Evolutionary conservation across 192 early-diverging fungal species (phyloP), one percentile per base, ranked within the genome.

Genomic region (Martensiomyces pterosporus): DNA sequence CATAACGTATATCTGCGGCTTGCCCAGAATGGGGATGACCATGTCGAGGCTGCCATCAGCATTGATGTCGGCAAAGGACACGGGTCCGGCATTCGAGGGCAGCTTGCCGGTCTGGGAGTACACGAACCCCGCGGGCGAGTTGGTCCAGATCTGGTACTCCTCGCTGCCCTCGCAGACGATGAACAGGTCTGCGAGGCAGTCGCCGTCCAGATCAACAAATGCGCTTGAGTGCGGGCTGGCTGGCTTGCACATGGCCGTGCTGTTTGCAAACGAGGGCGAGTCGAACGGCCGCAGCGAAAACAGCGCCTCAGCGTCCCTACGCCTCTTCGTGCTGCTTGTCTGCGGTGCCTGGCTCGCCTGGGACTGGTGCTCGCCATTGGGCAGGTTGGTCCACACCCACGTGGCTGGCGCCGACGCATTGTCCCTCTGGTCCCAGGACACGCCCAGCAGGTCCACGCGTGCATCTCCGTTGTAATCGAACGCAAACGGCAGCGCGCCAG

Each of bases 61-160:
- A 74, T 93, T 89, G 81, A 97, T 88, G 50, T 97, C 94, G 16
- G 88, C 89, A 77, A 97, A 94, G 3, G 86, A 79, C 24, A 97
- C 76, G 22, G 79, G 85, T 3, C 91, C 94, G 26, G 82, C 64
- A 8, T 75, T 75, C 0, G 60, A 46, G 7, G 89, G 90, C 27
- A 94, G 61, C 22, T 71, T 52, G 3, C 84, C 76, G 5, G 64
- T 59, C 40, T 72, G 62, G n/a, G 75, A 76, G 48, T 87, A 82
- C 24, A 60, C 55, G 55, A 85, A 91, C 4, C 90, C 89, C 10
- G 79, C 54, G 22, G 76, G 68, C 0, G 78, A 63, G 64, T 87
- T 87, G 25, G 69, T 65, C 85, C 92, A 96, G 39, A 94, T 81
- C 48, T 91, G 84, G 49, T 81, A 83, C 43, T 72, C 69, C 32